These are phyloP conservation scores for Pseudogymnoascus pannorum DNA, from an alignment of 2,329 filamentous ascomycete genomes.

Conservation along the genomic window DNA sequence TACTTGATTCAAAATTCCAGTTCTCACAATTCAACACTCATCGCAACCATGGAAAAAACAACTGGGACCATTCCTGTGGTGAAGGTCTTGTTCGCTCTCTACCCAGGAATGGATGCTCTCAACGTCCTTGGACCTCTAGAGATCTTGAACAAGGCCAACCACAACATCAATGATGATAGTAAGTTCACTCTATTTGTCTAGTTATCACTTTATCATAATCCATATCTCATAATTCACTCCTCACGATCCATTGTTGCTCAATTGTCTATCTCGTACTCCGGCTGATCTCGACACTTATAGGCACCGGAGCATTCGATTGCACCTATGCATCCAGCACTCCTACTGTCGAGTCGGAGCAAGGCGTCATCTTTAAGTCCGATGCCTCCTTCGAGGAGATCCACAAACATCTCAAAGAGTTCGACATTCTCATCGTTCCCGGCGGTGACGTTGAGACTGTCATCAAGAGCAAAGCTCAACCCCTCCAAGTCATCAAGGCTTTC, in stretches of 20 bases:
- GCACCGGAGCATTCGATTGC: constrained; percentile 23
- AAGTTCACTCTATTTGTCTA: constrained; percentile 28
- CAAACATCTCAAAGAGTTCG: constrained; percentile 52
- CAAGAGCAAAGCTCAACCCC: constrained; percentile 60
- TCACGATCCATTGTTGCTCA: neutral
- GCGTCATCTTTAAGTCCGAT: constrained; percentile 64
- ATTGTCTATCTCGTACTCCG: neutral
- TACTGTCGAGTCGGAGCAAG: constrained; percentile 49
- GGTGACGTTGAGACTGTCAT: constrained; percentile 55
- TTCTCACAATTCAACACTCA: constrained; percentile 20
- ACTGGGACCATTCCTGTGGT: constrained; percentile 31
- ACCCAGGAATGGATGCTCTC: constrained; percentile 48
- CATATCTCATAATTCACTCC: neutral
- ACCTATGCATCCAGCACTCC: constrained; percentile 38
- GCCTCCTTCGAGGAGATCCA: constrained; percentile 70
- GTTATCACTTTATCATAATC: neutral
- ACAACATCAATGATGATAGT: constrained; percentile 44
- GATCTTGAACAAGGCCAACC: constrained; percentile 46
- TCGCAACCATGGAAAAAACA: constrained; percentile 27
- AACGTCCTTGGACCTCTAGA: constrained; percentile 52
- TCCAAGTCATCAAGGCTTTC: constrained; percentile 67
- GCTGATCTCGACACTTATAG: constrained; percentile 14
- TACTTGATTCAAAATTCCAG: neutral
- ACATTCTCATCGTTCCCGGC: constrained; percentile 71
- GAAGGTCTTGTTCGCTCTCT: constrained; percentile 54